Evolutionary conservation across 75 land plant species (phyloP).

Genomic region (Pseudotsuga menziesii): DNA sequence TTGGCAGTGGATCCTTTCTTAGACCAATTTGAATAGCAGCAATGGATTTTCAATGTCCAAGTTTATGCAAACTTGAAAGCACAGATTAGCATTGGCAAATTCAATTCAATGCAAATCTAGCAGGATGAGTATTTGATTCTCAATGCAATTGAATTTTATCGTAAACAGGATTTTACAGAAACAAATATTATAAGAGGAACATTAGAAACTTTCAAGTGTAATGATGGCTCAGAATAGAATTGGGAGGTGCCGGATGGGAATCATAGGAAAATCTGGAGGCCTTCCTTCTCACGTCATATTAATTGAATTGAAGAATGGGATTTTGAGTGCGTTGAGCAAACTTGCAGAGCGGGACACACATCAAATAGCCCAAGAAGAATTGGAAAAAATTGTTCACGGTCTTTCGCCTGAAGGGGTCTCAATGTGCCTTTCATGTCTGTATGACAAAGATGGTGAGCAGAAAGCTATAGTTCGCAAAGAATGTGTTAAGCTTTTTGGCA

Average conservation of each 20-base stretch:
- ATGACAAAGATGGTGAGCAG: slow-evolving; percentile 36
- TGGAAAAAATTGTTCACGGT: slow-evolving; percentile 27
- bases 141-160: not conserved
- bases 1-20: not conserved
- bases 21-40: not conserved
- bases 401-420: slow-evolving; percentile 33
- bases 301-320: slow-evolving; percentile 37
- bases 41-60: not conserved
- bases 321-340: slow-evolving; percentile 33
- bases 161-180: not conserved
- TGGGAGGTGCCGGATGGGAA: not conserved
- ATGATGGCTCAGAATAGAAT: slow-evolving; percentile 1
- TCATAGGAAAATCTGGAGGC: slow-evolving; percentile 5
- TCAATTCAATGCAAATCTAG: not conserved
- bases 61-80: too few relatives aligned
- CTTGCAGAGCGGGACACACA: slow-evolving; percentile 44
- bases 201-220: not conserved
- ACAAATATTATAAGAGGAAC: not conserved
- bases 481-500: slow-evolving; percentile 29
- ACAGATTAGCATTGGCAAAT: too few relatives aligned
- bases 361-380: slow-evolving; percentile 38
- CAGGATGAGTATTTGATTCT: not conserved
- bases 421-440: slow-evolving; percentile 27
- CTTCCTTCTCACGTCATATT: slow-evolving; percentile 15
- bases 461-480: slow-evolving; percentile 34